These are phyloP conservation scores for Trametopsis cervina DNA, from an alignment of 768 basidiomycete species.

Conservation along the genomic window DNA sequence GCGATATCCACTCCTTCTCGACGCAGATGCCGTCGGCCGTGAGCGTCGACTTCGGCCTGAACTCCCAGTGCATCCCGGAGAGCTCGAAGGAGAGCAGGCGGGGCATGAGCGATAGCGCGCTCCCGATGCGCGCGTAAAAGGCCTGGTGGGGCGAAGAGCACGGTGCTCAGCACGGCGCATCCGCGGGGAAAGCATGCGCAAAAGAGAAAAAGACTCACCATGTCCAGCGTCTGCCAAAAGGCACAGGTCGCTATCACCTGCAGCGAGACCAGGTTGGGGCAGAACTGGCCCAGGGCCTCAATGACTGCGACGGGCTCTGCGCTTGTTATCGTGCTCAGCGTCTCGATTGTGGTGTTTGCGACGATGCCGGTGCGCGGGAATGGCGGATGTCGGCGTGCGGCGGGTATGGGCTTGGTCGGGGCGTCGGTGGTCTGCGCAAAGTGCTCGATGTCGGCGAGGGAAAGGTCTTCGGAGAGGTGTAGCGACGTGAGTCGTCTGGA, in stretches of 20 bases:
- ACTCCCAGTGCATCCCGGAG: slow-evolving; percentile 70
- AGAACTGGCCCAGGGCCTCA: slow-evolving; percentile 43
- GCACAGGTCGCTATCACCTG: slow-evolving; percentile 46
- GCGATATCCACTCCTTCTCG: slow-evolving; percentile 24
- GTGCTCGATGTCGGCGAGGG: slow-evolving; percentile 45
- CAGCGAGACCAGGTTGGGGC: slow-evolving; percentile 59
- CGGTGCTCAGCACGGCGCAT: slow-evolving; percentile 3
- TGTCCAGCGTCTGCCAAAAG: slow-evolving; percentile 25
- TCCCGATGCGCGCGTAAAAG: slow-evolving; percentile 57
- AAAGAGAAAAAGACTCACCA: slow-evolving; percentile 22
- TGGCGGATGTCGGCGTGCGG: neutral
- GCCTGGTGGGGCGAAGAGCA: slow-evolving; percentile 29
- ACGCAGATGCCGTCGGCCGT: slow-evolving; percentile 8
- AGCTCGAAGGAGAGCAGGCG: slow-evolving; percentile 64
- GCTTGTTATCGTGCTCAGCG: slow-evolving; percentile 55
- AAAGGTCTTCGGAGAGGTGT: slow-evolving; percentile 53
- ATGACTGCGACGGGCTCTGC: slow-evolving; percentile 53
- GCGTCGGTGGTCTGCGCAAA: slow-evolving; percentile 40
- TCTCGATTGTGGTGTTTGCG: slow-evolving; percentile 34
- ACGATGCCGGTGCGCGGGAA: neutral
- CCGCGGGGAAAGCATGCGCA: neutral
- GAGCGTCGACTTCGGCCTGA: slow-evolving; percentile 31
- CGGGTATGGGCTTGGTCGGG: neutral
- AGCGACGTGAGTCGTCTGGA: slow-evolving; percentile 61
- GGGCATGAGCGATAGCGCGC: slow-evolving; percentile 50